Base-by-base conservation (phyloP, 1,284 basidiomycete species). In the Microbotryum violaceum region DNA sequence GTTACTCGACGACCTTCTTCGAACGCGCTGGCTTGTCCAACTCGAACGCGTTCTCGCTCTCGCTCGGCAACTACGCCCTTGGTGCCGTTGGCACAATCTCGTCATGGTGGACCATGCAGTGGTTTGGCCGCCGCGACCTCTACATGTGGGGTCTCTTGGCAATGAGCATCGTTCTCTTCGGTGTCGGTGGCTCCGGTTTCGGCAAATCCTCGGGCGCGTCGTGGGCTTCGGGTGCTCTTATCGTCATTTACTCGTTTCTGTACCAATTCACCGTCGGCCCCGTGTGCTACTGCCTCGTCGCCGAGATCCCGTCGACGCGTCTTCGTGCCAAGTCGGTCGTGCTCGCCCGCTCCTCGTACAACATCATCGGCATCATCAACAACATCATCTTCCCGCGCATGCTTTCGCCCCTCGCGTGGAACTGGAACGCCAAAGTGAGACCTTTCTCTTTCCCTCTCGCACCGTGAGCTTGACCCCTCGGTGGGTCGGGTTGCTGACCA, bases 311-410 rank as follows among this genome's bases (percentile, higher is more conserved):
- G 1, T 76, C 78, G 18, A 75, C 77, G 29, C 74, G 77, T 31
- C 74, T 80, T 6, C 73, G 76, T 29, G 76, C 78, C 69, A 82
- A 82, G 74, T 79, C 80, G 5, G 75, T 81, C 65, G 80, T 77
- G 3, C 73, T 82, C 25, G 76, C 78, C 42, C 76, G 81, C 55
- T 75, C 74, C 58, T 63, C 74, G 8, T 79, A 79, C 73, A 77
- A 78, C 66, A 78, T 77, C 59, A 65, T 74, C 27, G 74, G 73
- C 44, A 75, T 75, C 58, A 23, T 49, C 27, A 52, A 53, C 45
- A 55, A 55, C 21, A 74, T 78, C 63, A 72, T 79, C 60, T 74
- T 74, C n/a, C 79, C 79, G 2, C 71, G 76, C 53, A 77, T 78
- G 77, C 71, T 80, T 37, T 79, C 60, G 74, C 74, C n/a, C 78